Percentiles rank a stretch among this genome's conserved stretches.
Evolutionary conservation across 352 stramenopile species (phyloP).

Genomic region (Lagenidium sp.): DNA sequence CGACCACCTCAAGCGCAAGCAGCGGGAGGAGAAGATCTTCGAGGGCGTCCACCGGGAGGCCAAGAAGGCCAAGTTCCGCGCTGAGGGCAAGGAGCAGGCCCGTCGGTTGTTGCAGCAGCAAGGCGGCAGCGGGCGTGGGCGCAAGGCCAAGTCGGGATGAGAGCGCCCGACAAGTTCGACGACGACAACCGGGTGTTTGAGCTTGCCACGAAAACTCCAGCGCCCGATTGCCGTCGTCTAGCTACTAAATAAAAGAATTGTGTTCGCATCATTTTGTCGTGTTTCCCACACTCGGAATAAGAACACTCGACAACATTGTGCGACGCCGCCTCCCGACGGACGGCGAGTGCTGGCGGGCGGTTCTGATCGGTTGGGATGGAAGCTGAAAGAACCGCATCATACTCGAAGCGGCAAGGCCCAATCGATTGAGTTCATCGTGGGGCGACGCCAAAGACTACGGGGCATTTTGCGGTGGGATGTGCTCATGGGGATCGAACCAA

Average conservation of each 20-base stretch:
- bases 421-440: no score
- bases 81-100: constrained; percentile 60
- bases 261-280: neutral
- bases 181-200: no score
- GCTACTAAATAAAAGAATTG: neutral
- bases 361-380: no score
- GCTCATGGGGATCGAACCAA: constrained; percentile 23
- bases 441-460: no score
- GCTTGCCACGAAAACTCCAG: no score
- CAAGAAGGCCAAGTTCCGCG: constrained; percentile 85
- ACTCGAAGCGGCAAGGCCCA: no score
- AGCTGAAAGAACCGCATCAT: no score
- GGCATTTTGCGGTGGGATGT: no score
- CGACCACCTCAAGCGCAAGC: constrained; percentile 89
- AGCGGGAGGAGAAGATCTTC: constrained; percentile 88
- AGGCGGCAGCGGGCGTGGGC: constrained; percentile 26
- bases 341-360: no score
- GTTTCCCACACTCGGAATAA: no score
- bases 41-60: constrained; percentile 68
- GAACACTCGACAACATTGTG: neutral
- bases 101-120: constrained; percentile 30
- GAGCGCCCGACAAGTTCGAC: no score
- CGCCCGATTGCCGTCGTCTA: no score
- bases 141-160: constrained; percentile 7
- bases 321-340: neutral